Percentiles rank a stretch among this genome's conserved stretches.
Evolutionary conservation across 2,329 filamentous ascomycete genomes (phyloP).

Genomic region (Aspergillus piperis): DNA sequence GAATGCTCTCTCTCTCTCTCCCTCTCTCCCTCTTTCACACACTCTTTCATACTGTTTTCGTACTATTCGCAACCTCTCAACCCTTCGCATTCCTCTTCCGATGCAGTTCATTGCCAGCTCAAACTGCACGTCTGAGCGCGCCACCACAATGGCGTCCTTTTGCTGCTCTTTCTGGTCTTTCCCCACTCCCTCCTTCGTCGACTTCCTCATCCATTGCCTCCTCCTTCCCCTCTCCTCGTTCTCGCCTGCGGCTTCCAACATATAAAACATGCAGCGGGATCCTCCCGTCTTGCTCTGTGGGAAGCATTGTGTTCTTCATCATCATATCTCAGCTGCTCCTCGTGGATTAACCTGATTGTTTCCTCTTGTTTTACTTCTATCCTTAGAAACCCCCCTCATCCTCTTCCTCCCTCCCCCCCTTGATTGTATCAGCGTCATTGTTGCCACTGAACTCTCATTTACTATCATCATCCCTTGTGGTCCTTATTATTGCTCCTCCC

Average conservation of each 20-base stretch:
- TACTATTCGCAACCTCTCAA: slow-evolving; percentile 2
- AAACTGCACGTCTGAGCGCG: slow-evolving; percentile 25
- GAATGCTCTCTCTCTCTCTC: not conserved
- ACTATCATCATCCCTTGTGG: not conserved
- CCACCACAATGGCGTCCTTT: slow-evolving; percentile 15
- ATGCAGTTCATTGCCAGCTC: slow-evolving; percentile 16
- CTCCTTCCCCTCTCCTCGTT: slow-evolving; percentile 22
- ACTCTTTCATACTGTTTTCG: not conserved
- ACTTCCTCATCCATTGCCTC: slow-evolving; percentile 8
- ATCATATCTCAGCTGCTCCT: slow-evolving; percentile 24
- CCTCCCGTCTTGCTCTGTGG: slow-evolving; percentile 21
- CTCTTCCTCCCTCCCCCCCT: slow-evolving; percentile 1
- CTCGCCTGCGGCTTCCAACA: slow-evolving; percentile 25
- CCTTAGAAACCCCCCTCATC: slow-evolving; percentile 11
- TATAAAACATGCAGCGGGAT: slow-evolving; percentile 40
- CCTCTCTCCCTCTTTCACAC: not conserved
- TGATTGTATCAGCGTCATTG: slow-evolving; percentile 15
- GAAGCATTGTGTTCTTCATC: slow-evolving; percentile 26
- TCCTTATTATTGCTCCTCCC: slow-evolving; percentile 9
- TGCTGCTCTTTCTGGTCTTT: slow-evolving; percentile 3
- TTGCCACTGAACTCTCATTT: slow-evolving; percentile 4
- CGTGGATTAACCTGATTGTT: slow-evolving; percentile 27
- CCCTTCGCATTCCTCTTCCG: slow-evolving; percentile 12
- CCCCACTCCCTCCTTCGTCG: slow-evolving; percentile 6
- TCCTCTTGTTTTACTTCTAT: slow-evolving; percentile 9